A percentile compares a stretch with the other conserved stretches of the same genome.
These are phyloP conservation scores for Salix brachista DNA, from an alignment of 345 rosid genomes.

Conservation along the genomic window DNA sequence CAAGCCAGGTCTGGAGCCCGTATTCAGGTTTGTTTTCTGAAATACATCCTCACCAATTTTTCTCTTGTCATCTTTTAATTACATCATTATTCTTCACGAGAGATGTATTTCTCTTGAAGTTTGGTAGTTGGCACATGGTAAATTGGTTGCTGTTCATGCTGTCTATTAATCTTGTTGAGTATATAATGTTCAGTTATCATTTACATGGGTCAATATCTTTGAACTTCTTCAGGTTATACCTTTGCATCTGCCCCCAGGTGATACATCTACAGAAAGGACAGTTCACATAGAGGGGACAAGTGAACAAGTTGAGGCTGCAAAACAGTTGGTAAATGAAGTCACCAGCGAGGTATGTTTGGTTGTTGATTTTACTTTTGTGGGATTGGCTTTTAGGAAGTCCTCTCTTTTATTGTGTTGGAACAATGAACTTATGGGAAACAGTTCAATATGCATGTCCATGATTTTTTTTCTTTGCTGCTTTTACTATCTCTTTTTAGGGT, in stretches of 20 bases:
- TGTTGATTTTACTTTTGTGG: constrained; percentile 26
- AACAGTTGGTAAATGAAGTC: constrained; percentile 84
- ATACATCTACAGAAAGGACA: constrained; percentile 66
- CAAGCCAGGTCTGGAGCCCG: constrained; percentile 92
- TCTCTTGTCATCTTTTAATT: background rate
- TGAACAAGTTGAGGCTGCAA: constrained; percentile 90
- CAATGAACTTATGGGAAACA: background rate
- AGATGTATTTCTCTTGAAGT: background rate
- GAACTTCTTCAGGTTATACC: constrained; percentile 71
- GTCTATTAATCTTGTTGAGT: background rate
- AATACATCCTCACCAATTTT: background rate
- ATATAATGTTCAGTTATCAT: background rate
- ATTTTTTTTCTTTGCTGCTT: background rate
- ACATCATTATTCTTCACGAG: background rate
- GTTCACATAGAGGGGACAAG: constrained; percentile 85
- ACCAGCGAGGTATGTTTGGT: constrained; percentile 84
- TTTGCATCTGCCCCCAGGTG: constrained; percentile 94
- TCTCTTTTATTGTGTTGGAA: background rate
- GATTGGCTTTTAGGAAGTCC: constrained; percentile 7
- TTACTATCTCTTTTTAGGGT: background rate
- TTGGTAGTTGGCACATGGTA: background rate
- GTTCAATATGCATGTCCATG: background rate
- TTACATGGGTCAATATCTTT: background rate
- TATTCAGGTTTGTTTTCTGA: constrained; percentile 64
- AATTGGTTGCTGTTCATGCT: background rate